phyloP scores from a whole-genome alignment of 1,284 basidiomycete genomes.

The Sporisorium exsertum region DNA sequence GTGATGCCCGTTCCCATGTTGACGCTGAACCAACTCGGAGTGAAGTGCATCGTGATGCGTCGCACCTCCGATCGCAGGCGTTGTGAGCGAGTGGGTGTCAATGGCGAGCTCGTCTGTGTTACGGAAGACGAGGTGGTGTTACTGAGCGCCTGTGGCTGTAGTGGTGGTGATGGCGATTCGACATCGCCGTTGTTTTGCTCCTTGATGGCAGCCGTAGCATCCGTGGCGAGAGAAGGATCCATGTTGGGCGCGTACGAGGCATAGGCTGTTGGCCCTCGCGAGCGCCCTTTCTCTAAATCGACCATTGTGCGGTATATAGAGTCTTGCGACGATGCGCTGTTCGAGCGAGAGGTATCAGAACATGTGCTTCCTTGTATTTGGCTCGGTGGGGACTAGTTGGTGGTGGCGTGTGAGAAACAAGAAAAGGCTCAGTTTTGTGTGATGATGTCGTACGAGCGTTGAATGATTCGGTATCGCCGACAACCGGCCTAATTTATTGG shows the following conservation, averaged over 20 bases:
- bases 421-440: background rate
- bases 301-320: background rate
- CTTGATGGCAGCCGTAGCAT: background rate
- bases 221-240: conserved; percentile 1
- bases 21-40: conserved; percentile 58
- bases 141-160: conserved; percentile 3
- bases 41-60: conserved; percentile 51
- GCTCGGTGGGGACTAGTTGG: background rate
- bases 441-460: conserved; percentile 2
- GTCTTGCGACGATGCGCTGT: background rate
- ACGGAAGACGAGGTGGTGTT: conserved; percentile 2
- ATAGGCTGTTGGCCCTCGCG: background rate
- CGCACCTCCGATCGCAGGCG: conserved; percentile 29
- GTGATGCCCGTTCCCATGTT: conserved; percentile 72
- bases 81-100: conserved; percentile 10
- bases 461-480: background rate
- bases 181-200: background rate
- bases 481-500: background rate
- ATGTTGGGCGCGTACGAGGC: background rate
- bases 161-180: background rate
- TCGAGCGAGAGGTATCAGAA: background rate
- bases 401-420: background rate
- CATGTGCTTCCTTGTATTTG: background rate
- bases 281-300: conserved; percentile 3
- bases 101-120: conserved; percentile 5